Evolutionary conservation across 148 eudicot genomes (phyloP).

Genomic region (Nyssa sinensis): DNA sequence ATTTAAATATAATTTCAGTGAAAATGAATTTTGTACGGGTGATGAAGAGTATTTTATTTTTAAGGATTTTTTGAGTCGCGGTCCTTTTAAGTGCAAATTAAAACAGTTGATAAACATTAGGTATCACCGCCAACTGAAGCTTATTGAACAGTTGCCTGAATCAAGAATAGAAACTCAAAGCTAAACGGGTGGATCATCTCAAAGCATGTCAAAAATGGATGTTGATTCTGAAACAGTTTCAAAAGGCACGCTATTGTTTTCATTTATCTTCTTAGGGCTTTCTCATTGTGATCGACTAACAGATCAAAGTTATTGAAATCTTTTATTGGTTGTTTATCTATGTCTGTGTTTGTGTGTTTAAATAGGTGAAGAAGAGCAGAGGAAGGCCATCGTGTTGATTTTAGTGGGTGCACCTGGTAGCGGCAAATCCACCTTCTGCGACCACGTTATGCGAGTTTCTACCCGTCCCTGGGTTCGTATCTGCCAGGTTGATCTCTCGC

Average conservation of each 20-base stretch:
- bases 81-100: no score
- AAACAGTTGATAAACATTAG: no score
- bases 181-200: not conserved
- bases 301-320: not conserved
- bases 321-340: not conserved
- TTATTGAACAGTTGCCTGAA: no score
- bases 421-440: conserved; percentile 95
- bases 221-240: not conserved
- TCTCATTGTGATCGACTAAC: not conserved
- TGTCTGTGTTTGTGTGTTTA: not conserved
- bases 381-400: conserved; percentile 50
- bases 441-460: conserved; percentile 49
- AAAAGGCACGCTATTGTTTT: not conserved
- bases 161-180: no score
- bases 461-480: conserved; percentile 81
- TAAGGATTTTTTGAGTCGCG: no score
- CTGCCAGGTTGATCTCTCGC: conserved; percentile 65
- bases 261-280: conserved; percentile 3
- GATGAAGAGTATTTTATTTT: no score
- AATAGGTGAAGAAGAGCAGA: conserved; percentile 27
- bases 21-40: no score
- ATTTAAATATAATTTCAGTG: no score
- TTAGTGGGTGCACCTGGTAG: conserved; percentile 91
- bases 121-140: no score
- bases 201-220: conserved; percentile 1